Percentiles rank a stretch among this genome's conserved stretches.
These are phyloP conservation scores for Rosellinia necatrix DNA, from an alignment of 2,329 filamentous ascomycete species.

Conservation along the genomic window DNA sequence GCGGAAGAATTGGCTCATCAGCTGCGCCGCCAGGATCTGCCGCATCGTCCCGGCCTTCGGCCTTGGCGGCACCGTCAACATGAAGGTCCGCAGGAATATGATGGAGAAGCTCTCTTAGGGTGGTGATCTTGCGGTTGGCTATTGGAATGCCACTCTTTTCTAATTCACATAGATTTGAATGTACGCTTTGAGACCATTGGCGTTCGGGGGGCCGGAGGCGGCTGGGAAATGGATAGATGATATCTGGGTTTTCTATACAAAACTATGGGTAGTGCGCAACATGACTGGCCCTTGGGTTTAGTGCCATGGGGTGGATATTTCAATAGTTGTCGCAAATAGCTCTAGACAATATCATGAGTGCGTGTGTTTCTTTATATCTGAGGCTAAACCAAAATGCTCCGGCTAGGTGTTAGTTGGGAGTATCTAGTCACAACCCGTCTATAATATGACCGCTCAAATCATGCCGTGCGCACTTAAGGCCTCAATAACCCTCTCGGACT, in stretches of 20 bases:
- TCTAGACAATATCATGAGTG: not conserved
- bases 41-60: slow-evolving; percentile 90
- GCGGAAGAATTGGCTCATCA: slow-evolving; percentile 75
- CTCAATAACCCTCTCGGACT: slow-evolving; percentile 49
- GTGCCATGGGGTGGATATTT: not conserved
- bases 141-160: slow-evolving; percentile 2
- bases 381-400: not conserved
- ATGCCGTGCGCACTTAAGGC: slow-evolving; percentile 45
- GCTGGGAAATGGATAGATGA: slow-evolving; percentile 17
- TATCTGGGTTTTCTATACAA: slow-evolving; percentile 15
- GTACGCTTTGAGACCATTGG: slow-evolving; percentile 21
- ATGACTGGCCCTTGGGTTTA: not conserved
- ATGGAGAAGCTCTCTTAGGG: slow-evolving; percentile 63
- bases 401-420: not conserved
- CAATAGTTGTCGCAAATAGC: not conserved
- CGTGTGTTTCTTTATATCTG: not conserved
- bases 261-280: slow-evolving; percentile 8
- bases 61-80: slow-evolving; percentile 84
- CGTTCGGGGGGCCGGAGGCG: slow-evolving; percentile 24
- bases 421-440: not conserved
- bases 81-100: slow-evolving; percentile 66
- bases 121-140: not conserved
- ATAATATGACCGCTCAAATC: slow-evolving; percentile 23
- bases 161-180: slow-evolving; percentile 14
- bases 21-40: slow-evolving; percentile 75